Percentiles rank a stretch among this genome's conserved stretches.
phyloP scores from a whole-genome alignment of 208 protist genomes.

The Strigomonas culicis region DNA sequence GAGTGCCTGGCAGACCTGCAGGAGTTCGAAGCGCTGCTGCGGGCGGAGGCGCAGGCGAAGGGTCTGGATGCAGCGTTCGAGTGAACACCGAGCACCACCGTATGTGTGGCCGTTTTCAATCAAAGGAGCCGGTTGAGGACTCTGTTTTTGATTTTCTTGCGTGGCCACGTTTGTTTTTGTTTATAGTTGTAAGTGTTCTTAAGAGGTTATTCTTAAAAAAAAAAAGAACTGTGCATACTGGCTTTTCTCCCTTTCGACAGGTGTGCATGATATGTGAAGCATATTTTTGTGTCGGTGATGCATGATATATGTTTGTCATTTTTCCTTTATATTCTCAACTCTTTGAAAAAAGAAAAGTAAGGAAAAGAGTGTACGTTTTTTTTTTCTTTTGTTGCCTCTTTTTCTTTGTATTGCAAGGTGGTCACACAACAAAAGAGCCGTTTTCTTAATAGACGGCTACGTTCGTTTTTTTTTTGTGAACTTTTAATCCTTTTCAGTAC shows the following conservation, averaged over 20 bases:
- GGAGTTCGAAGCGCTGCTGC: constrained; percentile 69
- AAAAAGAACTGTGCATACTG: too few relatives aligned
- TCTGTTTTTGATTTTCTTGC: not conserved
- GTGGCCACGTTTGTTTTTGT: not conserved
- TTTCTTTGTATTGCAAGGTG: constrained; percentile 14
- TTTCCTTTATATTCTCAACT: too few relatives aligned
- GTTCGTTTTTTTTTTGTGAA: not conserved
- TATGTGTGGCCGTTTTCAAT: too few relatives aligned
- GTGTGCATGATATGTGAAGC: too few relatives aligned
- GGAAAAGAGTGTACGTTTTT: constrained; percentile 8
- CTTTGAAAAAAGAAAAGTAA: not conserved
- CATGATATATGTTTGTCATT: too few relatives aligned
- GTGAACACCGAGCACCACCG: too few relatives aligned
- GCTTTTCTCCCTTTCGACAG: too few relatives aligned
- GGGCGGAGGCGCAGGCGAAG: constrained; percentile 59
- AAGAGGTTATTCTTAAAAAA: not conserved
- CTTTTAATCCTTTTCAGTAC: not conserved
- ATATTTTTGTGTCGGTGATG: too few relatives aligned
- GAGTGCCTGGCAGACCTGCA: constrained; percentile 76
- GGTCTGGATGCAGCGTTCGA: constrained; percentile 13
- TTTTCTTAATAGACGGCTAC: not conserved
- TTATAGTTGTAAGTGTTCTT: constrained; percentile 5
- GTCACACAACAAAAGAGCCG: not conserved
- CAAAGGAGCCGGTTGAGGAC: not conserved
- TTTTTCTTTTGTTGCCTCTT: constrained; percentile 11